Evolutionary conservation across 495 filamentous ascomycete genomes (phyloP).

Genomic region (Thermochaetoides thermophila): DNA sequence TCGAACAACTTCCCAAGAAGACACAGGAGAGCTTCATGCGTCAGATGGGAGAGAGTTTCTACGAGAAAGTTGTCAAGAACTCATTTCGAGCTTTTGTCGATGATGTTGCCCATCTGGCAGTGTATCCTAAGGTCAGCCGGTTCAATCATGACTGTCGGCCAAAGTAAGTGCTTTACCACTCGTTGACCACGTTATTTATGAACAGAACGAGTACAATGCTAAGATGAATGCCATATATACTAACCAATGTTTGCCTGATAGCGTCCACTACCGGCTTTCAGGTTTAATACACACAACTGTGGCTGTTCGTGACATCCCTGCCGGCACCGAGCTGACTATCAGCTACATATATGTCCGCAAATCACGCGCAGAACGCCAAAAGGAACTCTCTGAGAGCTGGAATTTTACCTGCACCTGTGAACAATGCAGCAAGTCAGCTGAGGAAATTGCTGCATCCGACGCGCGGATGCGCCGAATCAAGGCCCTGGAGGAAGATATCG

Average conservation of each 20-base stretch:
- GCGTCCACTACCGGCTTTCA: conserved; percentile 25
- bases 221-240: too few species aligned
- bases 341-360: conserved; percentile 24
- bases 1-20: conserved; percentile 14
- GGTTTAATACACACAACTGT: conserved; percentile 26
- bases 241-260: too few species aligned
- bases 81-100: conserved; percentile 25
- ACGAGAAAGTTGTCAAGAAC: conserved; percentile 25
- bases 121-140: conserved; percentile 22
- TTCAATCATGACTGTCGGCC: conserved; percentile 33
- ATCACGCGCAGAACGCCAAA: conserved; percentile 16
- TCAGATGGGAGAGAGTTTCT: conserved; percentile 20
- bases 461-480: conserved; percentile 20
- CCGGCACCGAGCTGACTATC: conserved; percentile 28
- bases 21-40: conserved; percentile 14
- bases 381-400: conserved; percentile 21
- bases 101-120: conserved; percentile 19
- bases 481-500: conserved; percentile 20
- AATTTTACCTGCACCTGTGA: conserved; percentile 28
- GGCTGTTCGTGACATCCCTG: conserved; percentile 24
- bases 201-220: too few species aligned
- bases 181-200: background rate
- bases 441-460: conserved; percentile 18
- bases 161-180: conserved; percentile 18
- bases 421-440: conserved; percentile 16